Conservation (phyloP, 2,329 filamentous ascomycete species). For the Hysterium pulicare region DNA sequence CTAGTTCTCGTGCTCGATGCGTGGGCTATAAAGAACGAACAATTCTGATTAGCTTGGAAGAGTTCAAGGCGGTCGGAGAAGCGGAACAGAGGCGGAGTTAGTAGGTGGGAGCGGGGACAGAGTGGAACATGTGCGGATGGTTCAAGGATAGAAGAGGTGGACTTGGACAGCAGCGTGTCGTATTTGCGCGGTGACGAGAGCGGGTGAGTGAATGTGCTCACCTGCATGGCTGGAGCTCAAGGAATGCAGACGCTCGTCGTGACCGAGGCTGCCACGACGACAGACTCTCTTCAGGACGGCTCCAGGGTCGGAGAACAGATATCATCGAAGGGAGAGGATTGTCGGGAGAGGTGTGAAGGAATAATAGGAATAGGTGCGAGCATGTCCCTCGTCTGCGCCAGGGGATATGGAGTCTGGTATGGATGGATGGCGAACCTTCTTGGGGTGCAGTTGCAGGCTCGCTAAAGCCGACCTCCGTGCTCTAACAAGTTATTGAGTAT, state of each 20-base stretch:
- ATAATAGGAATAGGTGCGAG: slow-evolving; percentile 9
- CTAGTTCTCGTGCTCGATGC: slow-evolving; percentile 44
- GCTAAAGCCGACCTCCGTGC: slow-evolving; percentile 3
- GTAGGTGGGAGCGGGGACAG: background rate
- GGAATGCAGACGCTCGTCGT: slow-evolving; percentile 18
- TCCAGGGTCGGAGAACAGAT: slow-evolving; percentile 5
- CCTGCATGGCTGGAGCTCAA: slow-evolving; percentile 21
- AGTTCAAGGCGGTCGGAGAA: background rate
- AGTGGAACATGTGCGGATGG: background rate
- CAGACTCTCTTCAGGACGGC: slow-evolving; percentile 11
- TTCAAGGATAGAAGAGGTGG: background rate
- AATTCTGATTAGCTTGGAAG: slow-evolving; percentile 26
- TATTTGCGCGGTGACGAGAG: slow-evolving; percentile 1
- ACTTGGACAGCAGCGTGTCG: background rate
- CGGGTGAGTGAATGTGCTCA: slow-evolving; percentile 7
- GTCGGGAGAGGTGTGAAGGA: slow-evolving; percentile 4
- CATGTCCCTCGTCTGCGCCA: background rate
- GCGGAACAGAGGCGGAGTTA: background rate
- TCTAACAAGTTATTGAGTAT: too few relatives aligned
- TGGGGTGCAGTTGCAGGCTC: background rate
- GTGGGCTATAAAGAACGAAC: slow-evolving; percentile 30
- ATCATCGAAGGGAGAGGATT: slow-evolving; percentile 12
- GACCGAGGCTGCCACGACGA: slow-evolving; percentile 12
- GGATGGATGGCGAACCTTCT: background rate
- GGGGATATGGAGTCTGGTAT: background rate